Evolutionary conservation across 306 rosid genomes (phyloP).

Genomic region (Phaseolus lunatus): DNA sequence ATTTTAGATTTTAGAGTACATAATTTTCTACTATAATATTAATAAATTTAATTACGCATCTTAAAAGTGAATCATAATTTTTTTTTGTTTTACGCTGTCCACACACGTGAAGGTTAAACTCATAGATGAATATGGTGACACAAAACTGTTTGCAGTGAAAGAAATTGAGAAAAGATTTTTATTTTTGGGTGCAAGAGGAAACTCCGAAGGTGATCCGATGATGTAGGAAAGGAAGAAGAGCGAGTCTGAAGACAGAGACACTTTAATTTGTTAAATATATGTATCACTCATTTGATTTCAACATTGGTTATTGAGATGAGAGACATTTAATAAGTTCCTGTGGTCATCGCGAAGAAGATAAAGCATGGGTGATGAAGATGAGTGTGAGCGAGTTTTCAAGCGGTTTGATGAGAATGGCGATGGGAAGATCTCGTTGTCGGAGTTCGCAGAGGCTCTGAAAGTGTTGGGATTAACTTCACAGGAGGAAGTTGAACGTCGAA

Average conservation of each 20-base stretch:
- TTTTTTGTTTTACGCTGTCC: too few relatives aligned
- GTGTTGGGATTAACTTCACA: conserved; percentile 61
- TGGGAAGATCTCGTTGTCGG: conserved; percentile 61
- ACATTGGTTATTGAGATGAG: background rate
- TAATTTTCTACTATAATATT: too few relatives aligned
- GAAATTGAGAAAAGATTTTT: too few relatives aligned
- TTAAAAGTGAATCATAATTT: too few relatives aligned
- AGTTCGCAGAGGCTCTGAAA: conserved; percentile 64
- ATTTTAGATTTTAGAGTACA: too few relatives aligned
- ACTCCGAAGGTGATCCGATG: conserved; percentile 30
- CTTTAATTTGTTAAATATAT: background rate
- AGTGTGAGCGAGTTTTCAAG: conserved; percentile 69
- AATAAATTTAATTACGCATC: too few relatives aligned
- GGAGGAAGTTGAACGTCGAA: conserved; percentile 58
- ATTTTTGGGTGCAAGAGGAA: too few relatives aligned
- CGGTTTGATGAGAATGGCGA: conserved; percentile 75
- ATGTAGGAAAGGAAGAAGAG: conserved; percentile 30
- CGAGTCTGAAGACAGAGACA: conserved; percentile 3
- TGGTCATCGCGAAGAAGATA: background rate
- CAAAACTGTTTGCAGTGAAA: too few relatives aligned
- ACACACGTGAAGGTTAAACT: too few relatives aligned
- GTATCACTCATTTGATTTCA: background rate
- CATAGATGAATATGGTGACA: too few relatives aligned
- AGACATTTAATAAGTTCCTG: background rate
- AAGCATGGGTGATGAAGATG: conserved; percentile 40